A percentile compares a stretch with the other conserved stretches of the same genome.
Evolutionary conservation across 2,329 filamentous ascomycete genomes (phyloP).

Genomic region (Aspergillus novofumigatus): DNA sequence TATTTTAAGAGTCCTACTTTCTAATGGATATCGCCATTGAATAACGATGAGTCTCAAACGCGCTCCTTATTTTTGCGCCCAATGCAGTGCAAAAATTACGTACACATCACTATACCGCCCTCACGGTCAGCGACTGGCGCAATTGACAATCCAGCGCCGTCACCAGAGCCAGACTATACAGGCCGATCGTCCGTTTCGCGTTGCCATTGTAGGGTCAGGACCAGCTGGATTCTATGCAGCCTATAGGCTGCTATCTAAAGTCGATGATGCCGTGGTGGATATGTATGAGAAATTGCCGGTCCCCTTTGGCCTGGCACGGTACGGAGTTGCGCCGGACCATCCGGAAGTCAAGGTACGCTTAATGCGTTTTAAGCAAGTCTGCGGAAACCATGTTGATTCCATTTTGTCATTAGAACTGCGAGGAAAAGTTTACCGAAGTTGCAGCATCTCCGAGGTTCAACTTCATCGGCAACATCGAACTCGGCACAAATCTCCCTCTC

Average conservation of each 20-base stretch:
- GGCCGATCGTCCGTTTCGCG: conserved; percentile 57
- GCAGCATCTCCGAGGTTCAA: conserved; percentile 77
- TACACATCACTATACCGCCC: conserved; percentile 7
- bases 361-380: neutral
- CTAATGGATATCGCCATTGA: conserved; percentile 1
- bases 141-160: conserved; percentile 17
- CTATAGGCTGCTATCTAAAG: conserved; percentile 73
- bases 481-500: conserved; percentile 69
- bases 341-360: conserved; percentile 87
- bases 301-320: conserved; percentile 86
- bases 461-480: conserved; percentile 83
- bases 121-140: conserved; percentile 1
- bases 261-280: conserved; percentile 70
- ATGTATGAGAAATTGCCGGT: conserved; percentile 96
- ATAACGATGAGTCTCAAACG: conserved; percentile 24
- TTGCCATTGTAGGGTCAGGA: conserved; percentile 88
- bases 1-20: neutral
- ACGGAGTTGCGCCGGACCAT: conserved; percentile 96
- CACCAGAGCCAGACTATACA: conserved; percentile 29
- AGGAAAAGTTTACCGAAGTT: conserved; percentile 88
- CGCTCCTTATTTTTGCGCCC: conserved; percentile 24
- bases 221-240: conserved; percentile 96
- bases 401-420: conserved; percentile 67
- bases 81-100: conserved; percentile 23
- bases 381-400: neutral